Base-by-base conservation (phyloP, 1,284 basidiomycete genomes). In the Apiotrichum gamsii region DNA sequence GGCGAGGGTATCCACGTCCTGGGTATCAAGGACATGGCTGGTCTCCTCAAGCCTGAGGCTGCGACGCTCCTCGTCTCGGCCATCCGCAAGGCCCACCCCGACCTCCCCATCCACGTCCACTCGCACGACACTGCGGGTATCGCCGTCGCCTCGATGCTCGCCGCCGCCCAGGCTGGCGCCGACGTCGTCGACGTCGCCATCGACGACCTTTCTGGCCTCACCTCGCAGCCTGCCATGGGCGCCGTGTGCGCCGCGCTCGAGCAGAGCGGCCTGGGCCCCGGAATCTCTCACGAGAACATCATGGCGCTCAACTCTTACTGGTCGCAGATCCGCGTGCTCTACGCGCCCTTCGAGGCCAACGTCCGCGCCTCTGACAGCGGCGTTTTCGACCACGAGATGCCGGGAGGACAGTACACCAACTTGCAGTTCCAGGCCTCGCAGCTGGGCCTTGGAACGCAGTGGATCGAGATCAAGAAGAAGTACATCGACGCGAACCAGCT, bases 351-450 rank as follows among this genome's bases (percentile, higher is more conserved):
- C 78, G 95, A 98, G 75, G 95, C 94, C 56, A 97, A 97, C 67
- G 93, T 99, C 62, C 84, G 91, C 54, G 89, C 93, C 21, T 94
- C 90, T 39, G 90, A 94, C 72, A 94, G 89, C 37, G 91, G 88
- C 75, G 93, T 97, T 52, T 98, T 97, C 69, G 93, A 94, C 69
- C 95, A 98, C 76, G 93, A 98, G 76, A 99, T 99, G 95, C 95
- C 95, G 44, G 95, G 95, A 72, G 62, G 67, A 41, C 90, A 94
- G 72, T 94, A 93, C 75, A 94, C 90, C 47, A 94, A 94, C 76
- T 75, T 94, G 58, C 73, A 91, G 85, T 98, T 99, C 89, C 95
- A 98, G 83, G 90, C 94, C 56, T 81, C 90, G 49, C 93, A 97
- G 74, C 83, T 98, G 44, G 95, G 95, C 57, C 82, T 99, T 32